Base-by-base conservation (phyloP, 345 rosid species). In the Brassica rapa region DNA sequence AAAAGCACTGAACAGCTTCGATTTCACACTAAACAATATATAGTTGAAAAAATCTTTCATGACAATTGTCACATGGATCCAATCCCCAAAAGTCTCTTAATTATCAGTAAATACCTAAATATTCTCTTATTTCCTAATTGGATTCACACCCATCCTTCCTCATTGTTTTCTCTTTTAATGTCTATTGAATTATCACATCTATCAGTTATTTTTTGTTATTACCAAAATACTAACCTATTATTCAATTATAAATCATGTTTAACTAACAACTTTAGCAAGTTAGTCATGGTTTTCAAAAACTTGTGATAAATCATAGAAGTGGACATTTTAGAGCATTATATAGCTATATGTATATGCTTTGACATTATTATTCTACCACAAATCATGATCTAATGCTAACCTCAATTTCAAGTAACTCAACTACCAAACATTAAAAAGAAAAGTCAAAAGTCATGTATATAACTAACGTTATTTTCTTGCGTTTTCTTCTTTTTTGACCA, bases 11-110 rank as follows among this genome's bases (percentile, higher is more conserved):
- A 66, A 21, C 21, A 14, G 56, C 79, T 74, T 80, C 62, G 62
- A 16, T 63, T 80, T 37, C 68, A 80, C 79, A 69, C 43, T 64
- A 80, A 74, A 76, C 71, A 80, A 80, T n/a, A n/a, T n/a, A n/a
- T 63, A 68, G 9, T 62, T 9, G 74, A 43, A 11, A 72, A 56
- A 61, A 59, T 56, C 55, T 55, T 55, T 65, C 35, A 77, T 64
- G 12, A 68, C 74, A 59, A 59, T 72, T 73, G 78, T 73, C 78
- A 55, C 68, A 78, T 72, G 73, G 39, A 15, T 41, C 82, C 77
- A 3, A 78, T 57, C 51, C 51, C 51, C n/a, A 11, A 11, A 12
- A 56, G 24, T 63, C 10, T 5, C 53, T 3, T 70, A n/a, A 11
- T 67, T 35, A 33, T 14, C 37, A 10, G 15, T 59, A 57, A 33